These are phyloP conservation scores for Musa schizocarpa DNA, from an alignment of 176 grass and related monocot species.

Conservation along the genomic window DNA sequence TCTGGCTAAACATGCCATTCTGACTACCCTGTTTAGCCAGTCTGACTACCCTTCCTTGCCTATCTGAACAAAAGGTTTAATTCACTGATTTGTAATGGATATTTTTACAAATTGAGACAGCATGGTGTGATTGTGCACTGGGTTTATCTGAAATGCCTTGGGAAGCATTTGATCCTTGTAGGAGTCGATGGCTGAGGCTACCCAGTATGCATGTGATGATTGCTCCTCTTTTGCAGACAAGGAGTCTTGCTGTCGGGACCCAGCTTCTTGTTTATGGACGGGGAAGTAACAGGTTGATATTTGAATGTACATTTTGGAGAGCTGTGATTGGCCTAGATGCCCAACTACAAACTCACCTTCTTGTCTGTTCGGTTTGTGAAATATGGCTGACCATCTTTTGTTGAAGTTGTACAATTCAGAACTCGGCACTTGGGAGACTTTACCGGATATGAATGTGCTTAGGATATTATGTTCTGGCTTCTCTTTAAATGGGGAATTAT, in stretches of 20 bases:
- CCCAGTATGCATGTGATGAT: slow-evolving; percentile 64
- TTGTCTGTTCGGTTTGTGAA: slow-evolving; percentile 63
- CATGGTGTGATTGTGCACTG: slow-evolving; percentile 75
- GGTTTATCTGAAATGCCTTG: slow-evolving; percentile 74
- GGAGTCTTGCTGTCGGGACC: slow-evolving; percentile 71
- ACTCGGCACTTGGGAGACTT: slow-evolving; percentile 38
- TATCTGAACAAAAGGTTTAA: slow-evolving; percentile 65
- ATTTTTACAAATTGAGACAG: slow-evolving; percentile 56
- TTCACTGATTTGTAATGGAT: slow-evolving; percentile 58
- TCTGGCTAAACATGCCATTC: slow-evolving; percentile 66
- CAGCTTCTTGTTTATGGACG: slow-evolving; percentile 76
- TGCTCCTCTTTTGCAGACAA: slow-evolving; percentile 80
- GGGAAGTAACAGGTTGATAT: slow-evolving; percentile 60
- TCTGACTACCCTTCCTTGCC: slow-evolving; percentile 61
- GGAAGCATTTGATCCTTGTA: slow-evolving; percentile 68
- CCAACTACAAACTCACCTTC: slow-evolving; percentile 56
- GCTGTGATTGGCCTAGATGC: slow-evolving; percentile 43
- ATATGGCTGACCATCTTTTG: slow-evolving; percentile 44
- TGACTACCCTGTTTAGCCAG: slow-evolving; percentile 43
- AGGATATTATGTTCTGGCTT: slow-evolving; percentile 64
- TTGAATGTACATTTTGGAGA: slow-evolving; percentile 72
- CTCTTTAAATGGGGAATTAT: slow-evolving; percentile 79
- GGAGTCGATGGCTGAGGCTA: slow-evolving; percentile 60
- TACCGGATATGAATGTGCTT: slow-evolving; percentile 55
- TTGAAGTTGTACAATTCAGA: slow-evolving; percentile 80